Evolutionary conservation across 495 filamentous ascomycete species (phyloP).

Genomic region (Xylaria flabelliformis): DNA sequence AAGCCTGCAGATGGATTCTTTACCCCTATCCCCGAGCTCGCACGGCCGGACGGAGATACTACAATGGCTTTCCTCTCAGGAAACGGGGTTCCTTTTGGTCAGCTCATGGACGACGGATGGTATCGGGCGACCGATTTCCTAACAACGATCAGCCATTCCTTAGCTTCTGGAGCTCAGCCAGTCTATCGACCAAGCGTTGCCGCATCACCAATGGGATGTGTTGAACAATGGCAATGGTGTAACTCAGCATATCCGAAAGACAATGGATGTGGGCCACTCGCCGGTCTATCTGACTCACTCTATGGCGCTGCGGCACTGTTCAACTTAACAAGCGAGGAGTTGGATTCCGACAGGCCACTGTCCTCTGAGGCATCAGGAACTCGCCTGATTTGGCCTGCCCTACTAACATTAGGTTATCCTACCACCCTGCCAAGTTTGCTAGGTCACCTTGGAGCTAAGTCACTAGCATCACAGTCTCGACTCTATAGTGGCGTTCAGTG

Average conservation of each 20-base stretch:
- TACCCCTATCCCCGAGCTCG: background rate
- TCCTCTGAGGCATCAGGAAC: background rate
- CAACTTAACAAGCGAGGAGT: background rate
- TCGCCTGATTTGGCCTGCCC: background rate
- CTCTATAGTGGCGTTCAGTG: background rate
- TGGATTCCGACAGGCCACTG: background rate
- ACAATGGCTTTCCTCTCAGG: background rate
- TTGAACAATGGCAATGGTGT: background rate
- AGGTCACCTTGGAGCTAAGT: background rate
- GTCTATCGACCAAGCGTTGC: background rate
- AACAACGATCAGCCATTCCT: no score
- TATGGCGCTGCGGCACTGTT: background rate
- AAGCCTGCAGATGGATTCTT: background rate
- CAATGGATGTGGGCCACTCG: background rate
- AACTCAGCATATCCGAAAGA: background rate
- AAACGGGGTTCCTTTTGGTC: background rate
- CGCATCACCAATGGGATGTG: background rate
- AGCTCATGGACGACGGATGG: background rate
- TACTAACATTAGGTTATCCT: background rate
- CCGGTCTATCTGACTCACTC: background rate
- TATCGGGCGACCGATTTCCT: background rate
- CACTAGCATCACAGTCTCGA: background rate
- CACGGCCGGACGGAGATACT: background rate
- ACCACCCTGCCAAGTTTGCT: background rate
- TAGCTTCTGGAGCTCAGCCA: background rate